Conservation (phyloP, 441 rosid genomes). For the Metrosideros polymorpha region DNA sequence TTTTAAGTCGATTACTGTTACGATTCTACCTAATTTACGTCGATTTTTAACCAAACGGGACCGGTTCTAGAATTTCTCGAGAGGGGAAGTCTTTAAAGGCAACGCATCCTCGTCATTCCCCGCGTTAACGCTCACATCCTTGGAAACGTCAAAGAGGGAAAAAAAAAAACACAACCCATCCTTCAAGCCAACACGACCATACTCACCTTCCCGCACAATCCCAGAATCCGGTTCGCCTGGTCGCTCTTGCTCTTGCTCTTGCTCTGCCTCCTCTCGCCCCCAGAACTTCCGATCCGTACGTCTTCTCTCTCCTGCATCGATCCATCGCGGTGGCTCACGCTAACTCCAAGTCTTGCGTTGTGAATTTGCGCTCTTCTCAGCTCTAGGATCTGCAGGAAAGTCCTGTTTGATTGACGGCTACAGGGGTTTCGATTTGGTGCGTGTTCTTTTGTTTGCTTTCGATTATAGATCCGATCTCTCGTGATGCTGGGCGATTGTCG, state of each 20-base stretch:
- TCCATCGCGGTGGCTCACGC: not conserved
- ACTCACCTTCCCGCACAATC: not conserved
- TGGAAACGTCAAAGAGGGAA: not conserved
- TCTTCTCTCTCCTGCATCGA: not conserved
- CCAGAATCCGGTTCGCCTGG: not conserved
- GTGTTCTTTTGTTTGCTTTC: not conserved
- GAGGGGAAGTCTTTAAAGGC: not conserved
- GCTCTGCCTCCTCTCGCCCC: not conserved
- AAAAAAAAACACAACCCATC: not conserved
- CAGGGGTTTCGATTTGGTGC: not conserved
- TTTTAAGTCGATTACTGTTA: not conserved
- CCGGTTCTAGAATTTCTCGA: not conserved
- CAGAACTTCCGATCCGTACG: not conserved
- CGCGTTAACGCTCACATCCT: not conserved
- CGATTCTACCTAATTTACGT: not conserved
- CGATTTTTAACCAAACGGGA: not conserved
- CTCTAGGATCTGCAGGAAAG: not conserved
- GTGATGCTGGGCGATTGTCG: not conserved
- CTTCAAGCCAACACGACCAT: not conserved
- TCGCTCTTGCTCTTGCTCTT: not conserved
- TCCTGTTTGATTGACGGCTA: not conserved
- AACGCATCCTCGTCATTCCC: not conserved
- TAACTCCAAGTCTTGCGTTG: not conserved
- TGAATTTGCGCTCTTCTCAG: not conserved
- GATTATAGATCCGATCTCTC: not conserved